Conservation (phyloP, 495 filamentous ascomycete genomes). For the Rostrohypoxylon terebratum region DNA sequence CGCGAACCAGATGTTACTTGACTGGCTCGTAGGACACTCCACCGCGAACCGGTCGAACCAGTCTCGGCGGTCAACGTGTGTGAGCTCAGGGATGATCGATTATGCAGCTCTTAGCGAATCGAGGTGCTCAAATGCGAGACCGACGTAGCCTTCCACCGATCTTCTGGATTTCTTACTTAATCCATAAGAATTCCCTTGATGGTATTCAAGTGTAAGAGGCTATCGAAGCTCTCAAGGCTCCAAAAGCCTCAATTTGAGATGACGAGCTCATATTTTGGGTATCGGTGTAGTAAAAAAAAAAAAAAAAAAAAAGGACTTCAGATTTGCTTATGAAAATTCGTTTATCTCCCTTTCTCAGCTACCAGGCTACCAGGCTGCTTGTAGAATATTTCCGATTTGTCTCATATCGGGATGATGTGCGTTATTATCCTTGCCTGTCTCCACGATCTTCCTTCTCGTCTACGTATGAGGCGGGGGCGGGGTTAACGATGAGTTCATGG, state of each 20-base stretch:
- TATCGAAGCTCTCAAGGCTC: constrained; percentile 9
- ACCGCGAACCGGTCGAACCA: constrained; percentile 36
- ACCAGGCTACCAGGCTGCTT: not conserved
- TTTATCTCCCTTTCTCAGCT: not conserved
- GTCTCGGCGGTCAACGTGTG: constrained; percentile 50
- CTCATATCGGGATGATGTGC: constrained; percentile 48
- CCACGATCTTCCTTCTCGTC: constrained; percentile 42
- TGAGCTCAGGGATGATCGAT: constrained; percentile 44
- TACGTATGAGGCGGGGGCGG: constrained; percentile 43
- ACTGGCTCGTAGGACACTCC: constrained; percentile 33
- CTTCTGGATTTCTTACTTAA: constrained; percentile 21
- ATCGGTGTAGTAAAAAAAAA: not conserved
- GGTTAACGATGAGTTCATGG: constrained; percentile 47
- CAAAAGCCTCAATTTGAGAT: constrained; percentile 5
- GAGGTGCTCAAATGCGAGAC: constrained; percentile 34
- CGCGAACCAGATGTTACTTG: constrained; percentile 20
- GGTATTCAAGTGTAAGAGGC: constrained; percentile 25
- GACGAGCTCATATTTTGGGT: constrained; percentile 1
- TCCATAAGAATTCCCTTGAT: constrained; percentile 4
- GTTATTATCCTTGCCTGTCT: constrained; percentile 42
- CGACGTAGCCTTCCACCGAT: constrained; percentile 5
- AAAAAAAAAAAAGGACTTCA: too few species aligned
- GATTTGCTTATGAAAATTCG: constrained; percentile 6
- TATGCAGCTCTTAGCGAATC: constrained; percentile 40
- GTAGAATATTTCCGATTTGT: constrained; percentile 40